Evolutionary conservation across 257 asterid genomes (phyloP), one percentile per base, ranked within the genome.

Genomic region (Ballota nigra): DNA sequence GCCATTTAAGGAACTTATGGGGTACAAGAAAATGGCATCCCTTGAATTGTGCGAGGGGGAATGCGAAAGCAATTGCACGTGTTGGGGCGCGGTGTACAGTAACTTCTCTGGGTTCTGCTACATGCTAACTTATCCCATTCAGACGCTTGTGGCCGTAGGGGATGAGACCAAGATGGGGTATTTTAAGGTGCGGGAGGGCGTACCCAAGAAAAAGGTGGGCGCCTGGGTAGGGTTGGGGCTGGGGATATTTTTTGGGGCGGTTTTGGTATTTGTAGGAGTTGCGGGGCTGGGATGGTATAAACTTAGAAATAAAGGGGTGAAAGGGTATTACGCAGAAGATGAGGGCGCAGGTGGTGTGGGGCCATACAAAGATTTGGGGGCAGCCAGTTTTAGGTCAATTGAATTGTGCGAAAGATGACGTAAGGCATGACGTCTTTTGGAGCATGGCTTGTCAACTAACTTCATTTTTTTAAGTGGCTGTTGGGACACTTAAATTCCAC

Each of bases 101-200:
- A 94, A 94, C 84, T 67, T 86, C 12, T 89, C 97, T 74, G 97
- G 99, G 78, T 86, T 89, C 81, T 94, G 99, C 85, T 88, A 91
- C 92, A 81, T 29, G 70, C 82, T 94, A 49, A 88, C 84, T 16
- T 89, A 81, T 41, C 97, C 99, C 64, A 70, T 86, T 0, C 86
- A 81, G 79, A 84, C 95, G 20, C 77, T 94, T 3, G 74, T 83
- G 68, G 78, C 82, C 0, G 91, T 85, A 2, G 82, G 77, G 31
- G 99, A 91, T 71, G 92, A 85, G 41, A 61, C 81, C 26, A 91
- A 83, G 75, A 34, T 83, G 90, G 99, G 97, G 0, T 94, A 76
- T 26, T 91, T 94, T 79, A 94, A 91, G 83, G 82, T 85, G 86
- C 63, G 92, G 79, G 88, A 81, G 71, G 86, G 87, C 61, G 88